phyloP scores from a whole-genome alignment of 768 basidiomycete genomes.

The Lepiota brunneoincarnata region DNA sequence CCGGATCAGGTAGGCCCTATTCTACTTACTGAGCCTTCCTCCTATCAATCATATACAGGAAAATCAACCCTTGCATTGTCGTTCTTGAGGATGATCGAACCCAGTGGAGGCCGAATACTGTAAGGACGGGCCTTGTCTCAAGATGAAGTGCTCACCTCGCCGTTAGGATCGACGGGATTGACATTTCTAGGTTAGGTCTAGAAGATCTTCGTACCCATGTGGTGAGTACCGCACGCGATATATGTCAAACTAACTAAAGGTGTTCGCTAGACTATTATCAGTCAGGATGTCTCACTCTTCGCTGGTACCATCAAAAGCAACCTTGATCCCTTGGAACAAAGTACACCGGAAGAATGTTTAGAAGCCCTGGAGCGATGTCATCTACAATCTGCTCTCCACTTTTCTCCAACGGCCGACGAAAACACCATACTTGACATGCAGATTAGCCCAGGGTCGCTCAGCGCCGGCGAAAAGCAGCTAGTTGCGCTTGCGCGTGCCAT shows the following conservation, averaged over 20 bases:
- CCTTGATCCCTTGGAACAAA: conserved; percentile 62
- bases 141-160: background rate
- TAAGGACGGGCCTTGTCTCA: conserved; percentile 25
- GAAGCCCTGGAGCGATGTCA: conserved; percentile 69
- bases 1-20: conserved; percentile 53
- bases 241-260: background rate
- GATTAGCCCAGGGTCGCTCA: conserved; percentile 64
- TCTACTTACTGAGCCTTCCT: background rate
- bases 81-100: conserved; percentile 62
- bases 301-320: conserved; percentile 72
- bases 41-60: conserved; percentile 25
- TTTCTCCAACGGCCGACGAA: conserved; percentile 28
- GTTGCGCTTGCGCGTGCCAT: conserved; percentile 70
- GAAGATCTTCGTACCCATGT: conserved; percentile 65
- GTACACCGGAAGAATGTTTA: conserved; percentile 58
- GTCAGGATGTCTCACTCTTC: conserved; percentile 75
- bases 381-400: conserved; percentile 42
- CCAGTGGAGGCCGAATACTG: conserved; percentile 55
- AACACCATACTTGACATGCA: conserved; percentile 51
- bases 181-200: conserved; percentile 64
- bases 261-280: conserved; percentile 57
- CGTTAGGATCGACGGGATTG: conserved; percentile 63
- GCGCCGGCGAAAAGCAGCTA: conserved; percentile 78
- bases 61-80: conserved; percentile 59
- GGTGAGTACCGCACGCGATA: conserved; percentile 31